phyloP scores from a whole-genome alignment of 306 rosid genomes.

The Pachyrhizus erosus region DNA sequence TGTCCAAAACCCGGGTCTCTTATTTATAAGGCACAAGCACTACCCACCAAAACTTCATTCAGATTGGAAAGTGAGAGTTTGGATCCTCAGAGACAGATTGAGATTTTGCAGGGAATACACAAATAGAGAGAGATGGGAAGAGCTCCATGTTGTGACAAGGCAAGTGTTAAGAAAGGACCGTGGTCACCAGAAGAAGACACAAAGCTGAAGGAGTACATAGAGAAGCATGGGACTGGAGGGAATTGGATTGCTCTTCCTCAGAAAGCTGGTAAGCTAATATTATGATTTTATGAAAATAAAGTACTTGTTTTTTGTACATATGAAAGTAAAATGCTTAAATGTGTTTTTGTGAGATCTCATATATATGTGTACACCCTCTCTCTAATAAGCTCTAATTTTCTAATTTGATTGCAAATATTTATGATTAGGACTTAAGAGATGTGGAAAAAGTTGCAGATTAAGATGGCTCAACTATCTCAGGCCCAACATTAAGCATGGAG shows the following conservation, averaged over 20 bases:
- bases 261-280: constrained; percentile 70
- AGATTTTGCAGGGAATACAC: not conserved
- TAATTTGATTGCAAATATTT: not conserved
- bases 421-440: constrained; percentile 80
- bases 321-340: not conserved
- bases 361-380: not conserved
- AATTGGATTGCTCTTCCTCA: constrained; percentile 99
- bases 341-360: constrained; percentile 22
- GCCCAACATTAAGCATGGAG: constrained; percentile 97
- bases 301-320: too few species aligned
- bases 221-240: constrained; percentile 91
- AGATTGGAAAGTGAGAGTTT: constrained; percentile 54
- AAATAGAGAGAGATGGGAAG: constrained; percentile 75
- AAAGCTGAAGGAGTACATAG: constrained; percentile 79
- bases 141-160: constrained; percentile 98
- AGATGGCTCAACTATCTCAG: constrained; percentile 98
- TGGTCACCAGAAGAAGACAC: constrained; percentile 98
- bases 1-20: constrained; percentile 50
- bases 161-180: constrained; percentile 98
- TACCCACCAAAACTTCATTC: constrained; percentile 47
- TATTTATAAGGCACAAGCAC: constrained; percentile 47
- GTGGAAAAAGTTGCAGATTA: constrained; percentile 98
- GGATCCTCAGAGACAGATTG: constrained; percentile 43
- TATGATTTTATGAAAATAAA: constrained; percentile 13
- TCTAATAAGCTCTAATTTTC: not conserved